Conservation (phyloP, 306 rosid genomes). For the Vachellia pachyceras region DNA sequence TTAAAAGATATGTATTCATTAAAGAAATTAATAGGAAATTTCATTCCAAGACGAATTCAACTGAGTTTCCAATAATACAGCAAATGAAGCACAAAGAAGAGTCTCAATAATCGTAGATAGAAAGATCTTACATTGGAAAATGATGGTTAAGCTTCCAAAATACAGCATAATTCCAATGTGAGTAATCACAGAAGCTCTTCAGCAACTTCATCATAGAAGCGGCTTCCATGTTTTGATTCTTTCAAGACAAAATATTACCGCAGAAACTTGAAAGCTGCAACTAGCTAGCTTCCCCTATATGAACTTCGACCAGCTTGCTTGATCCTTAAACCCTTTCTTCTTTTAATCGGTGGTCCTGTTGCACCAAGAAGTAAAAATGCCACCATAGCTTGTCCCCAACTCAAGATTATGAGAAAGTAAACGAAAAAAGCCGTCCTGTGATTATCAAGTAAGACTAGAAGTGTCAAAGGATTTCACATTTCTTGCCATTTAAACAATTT, state of each 20-base stretch:
- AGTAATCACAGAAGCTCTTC: slow-evolving; percentile 68
- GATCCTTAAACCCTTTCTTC: slow-evolving; percentile 77
- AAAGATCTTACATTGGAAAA: slow-evolving; percentile 51
- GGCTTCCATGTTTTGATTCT: slow-evolving; percentile 58
- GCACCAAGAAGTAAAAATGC: slow-evolving; percentile 54
- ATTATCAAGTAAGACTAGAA: slow-evolving; percentile 37
- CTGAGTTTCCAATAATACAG: background rate
- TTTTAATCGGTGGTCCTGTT: slow-evolving; percentile 71
- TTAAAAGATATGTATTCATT: background rate
- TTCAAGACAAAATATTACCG: slow-evolving; percentile 32
- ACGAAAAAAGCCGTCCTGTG: slow-evolving; percentile 51
- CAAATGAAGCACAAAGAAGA: slow-evolving; percentile 9
- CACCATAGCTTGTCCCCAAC: slow-evolving; percentile 66
- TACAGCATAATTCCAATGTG: slow-evolving; percentile 83
- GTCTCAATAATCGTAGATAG: slow-evolving; percentile 8
- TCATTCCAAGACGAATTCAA: background rate
- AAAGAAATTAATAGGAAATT: background rate
- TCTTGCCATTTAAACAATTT: slow-evolving; percentile 37
- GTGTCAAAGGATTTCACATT: slow-evolving; percentile 25
- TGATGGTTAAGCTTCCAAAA: slow-evolving; percentile 87
- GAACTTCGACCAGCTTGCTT: slow-evolving; percentile 95
- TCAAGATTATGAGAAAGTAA: slow-evolving; percentile 47
- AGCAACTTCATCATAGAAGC: slow-evolving; percentile 58
- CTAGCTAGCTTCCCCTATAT: slow-evolving; percentile 86
- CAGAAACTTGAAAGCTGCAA: slow-evolving; percentile 36